Conservation (phyloP, 495 filamentous ascomycete genomes). For the Evernia prunastri region DNA sequence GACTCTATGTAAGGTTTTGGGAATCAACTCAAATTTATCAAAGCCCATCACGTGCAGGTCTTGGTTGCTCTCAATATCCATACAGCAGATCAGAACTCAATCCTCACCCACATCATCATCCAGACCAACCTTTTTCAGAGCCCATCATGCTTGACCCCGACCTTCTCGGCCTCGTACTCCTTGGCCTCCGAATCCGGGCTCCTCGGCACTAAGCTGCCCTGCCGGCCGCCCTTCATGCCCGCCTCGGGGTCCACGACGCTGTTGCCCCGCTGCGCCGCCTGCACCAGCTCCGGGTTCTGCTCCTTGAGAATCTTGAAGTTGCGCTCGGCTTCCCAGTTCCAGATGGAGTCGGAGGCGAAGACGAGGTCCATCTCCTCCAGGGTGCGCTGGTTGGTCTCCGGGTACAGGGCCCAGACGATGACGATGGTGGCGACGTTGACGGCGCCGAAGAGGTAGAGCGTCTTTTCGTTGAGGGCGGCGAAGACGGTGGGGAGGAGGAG, state of each 20-base stretch:
- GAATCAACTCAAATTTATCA: too few species aligned
- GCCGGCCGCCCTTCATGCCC: constrained; percentile 20
- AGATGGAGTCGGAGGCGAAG: constrained; percentile 31
- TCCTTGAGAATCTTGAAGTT: constrained; percentile 35
- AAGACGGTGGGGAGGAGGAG: constrained; percentile 35
- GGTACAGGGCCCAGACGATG: constrained; percentile 38
- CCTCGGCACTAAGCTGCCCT: constrained; percentile 11
- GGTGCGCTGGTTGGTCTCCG: constrained; percentile 39
- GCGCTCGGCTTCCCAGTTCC: constrained; percentile 32
- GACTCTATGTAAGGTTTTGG: too few species aligned
- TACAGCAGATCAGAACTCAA: too few species aligned
- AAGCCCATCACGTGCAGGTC: too few species aligned
- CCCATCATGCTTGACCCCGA: not conserved
- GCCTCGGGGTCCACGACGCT: constrained; percentile 42
- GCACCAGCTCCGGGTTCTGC: constrained; percentile 42
- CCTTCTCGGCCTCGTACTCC: not conserved
- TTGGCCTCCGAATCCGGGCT: not conserved
- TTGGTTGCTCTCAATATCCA: too few species aligned
- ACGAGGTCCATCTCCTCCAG: constrained; percentile 42
- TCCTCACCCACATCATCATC: too few species aligned
- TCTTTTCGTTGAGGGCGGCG: constrained; percentile 28
- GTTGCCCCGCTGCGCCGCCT: constrained; percentile 36
- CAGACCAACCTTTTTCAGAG: too few species aligned
- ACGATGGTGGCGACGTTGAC: constrained; percentile 31
- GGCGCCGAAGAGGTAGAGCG: constrained; percentile 38